Evolutionary conservation across 2,329 filamentous ascomycete species (phyloP).

Genomic region (Phialophora verrucosa): DNA sequence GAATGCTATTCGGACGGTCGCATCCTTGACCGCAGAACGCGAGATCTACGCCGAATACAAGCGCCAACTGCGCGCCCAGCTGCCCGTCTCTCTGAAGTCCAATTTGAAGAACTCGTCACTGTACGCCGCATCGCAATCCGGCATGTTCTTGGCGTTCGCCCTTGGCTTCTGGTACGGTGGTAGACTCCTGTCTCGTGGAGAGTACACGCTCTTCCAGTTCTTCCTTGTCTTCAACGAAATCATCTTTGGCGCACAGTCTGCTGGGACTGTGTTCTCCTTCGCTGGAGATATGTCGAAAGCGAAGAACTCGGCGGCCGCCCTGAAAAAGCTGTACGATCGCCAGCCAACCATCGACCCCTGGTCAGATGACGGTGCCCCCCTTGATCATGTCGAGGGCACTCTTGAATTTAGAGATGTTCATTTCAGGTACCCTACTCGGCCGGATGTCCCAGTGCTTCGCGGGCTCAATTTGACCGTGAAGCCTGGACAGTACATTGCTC

Average conservation of each 20-base stretch:
- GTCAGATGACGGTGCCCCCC: constrained; percentile 69
- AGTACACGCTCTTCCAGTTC: constrained; percentile 84
- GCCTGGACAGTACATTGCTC: constrained; percentile 63
- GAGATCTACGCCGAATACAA: constrained; percentile 79
- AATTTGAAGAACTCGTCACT: constrained; percentile 77
- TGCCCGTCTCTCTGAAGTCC: constrained; percentile 70
- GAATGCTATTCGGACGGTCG: constrained; percentile 90
- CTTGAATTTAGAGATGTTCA: constrained; percentile 93
- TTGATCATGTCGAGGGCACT: constrained; percentile 71
- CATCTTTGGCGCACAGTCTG: constrained; percentile 90
- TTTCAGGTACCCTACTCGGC: constrained; percentile 90
- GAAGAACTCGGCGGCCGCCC: constrained; percentile 77
- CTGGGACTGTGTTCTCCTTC: constrained; percentile 86
- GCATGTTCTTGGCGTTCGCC: constrained; percentile 82
- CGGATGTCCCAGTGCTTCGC: constrained; percentile 88
- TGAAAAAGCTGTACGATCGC: constrained; percentile 84
- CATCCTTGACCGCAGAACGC: constrained; percentile 82
- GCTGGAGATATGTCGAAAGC: constrained; percentile 94
- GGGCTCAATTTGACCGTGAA: constrained; percentile 68
- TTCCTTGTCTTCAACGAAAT: constrained; percentile 88
- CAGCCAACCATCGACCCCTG: constrained; percentile 82
- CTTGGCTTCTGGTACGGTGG: constrained; percentile 94
- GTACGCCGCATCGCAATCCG: constrained; percentile 82
- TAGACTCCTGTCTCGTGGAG: constrained; percentile 69
- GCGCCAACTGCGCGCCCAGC: constrained; percentile 68